Evolutionary conservation across 352 stramenopile species (phyloP), one percentile per base, ranked within the genome.

Genomic region (Phytophthora parvispora): DNA sequence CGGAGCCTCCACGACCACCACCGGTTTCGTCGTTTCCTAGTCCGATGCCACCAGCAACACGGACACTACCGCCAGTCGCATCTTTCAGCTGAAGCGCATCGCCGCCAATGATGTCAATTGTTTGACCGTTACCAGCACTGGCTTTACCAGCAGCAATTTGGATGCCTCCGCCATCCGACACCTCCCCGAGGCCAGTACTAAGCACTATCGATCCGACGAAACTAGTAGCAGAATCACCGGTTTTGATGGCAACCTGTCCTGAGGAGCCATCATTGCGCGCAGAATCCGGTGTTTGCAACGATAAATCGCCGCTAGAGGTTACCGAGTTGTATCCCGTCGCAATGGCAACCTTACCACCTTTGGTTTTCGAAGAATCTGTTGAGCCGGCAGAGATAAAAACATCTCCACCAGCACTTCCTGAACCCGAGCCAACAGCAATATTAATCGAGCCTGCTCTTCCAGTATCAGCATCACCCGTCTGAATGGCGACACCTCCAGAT

Each of bases 191-290:
- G n/a, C 86, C 86, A 54, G 75, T 84, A 20, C 73, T 74, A 31
- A 94, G 51, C 20, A 77, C 45, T 57, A 94, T 80, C 28, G 76
- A 74, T 25, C 86, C 86, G 36, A 72, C 74, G 3, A 45, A 66
- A 36, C 64, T 74, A 13, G 47, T 72, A 22, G 61, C 43, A 15
- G 83, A 78, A 43, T 78, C 61, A 10, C 80, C 80, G 29, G 80
- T 87, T 42, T 71, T 81, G 25, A 91, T 27, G 7, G 57, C 52
- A 22, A 87, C 32, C 48, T 68, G 31, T 31, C 83, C 83, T 47
- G 80, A 84, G 6, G 73, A 79, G 10, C 83, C 69, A 24, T 60
- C 76, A 47, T 67, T 59, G 28, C 66, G 60, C 12, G 68, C 76
- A 61, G 81, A 77, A 53, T 83, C 62, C 27, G 75, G 69, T 10